Conservation (phyloP, 306 rosid genomes). For the Aeschynomene evenia region DNA sequence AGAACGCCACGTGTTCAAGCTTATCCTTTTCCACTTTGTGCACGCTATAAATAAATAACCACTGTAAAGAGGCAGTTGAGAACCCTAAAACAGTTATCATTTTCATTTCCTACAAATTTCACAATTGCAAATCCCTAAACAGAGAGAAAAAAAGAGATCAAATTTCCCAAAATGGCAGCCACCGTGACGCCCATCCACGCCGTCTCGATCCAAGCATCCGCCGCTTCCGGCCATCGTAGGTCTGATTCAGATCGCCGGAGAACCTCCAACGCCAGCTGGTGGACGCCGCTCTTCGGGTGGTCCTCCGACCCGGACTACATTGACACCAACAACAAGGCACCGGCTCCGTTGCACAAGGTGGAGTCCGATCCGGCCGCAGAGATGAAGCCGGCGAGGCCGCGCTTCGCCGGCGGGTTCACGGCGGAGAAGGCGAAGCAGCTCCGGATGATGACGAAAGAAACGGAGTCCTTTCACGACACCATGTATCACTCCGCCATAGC, state of each 20-base stretch:
- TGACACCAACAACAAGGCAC: conserved; percentile 32
- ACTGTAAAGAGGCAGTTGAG: neutral
- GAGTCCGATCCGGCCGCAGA: conserved; percentile 23
- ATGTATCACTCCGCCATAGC: conserved; percentile 99
- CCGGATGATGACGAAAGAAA: conserved; percentile 59
- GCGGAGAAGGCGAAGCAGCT: conserved; percentile 87
- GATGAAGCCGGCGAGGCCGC: conserved; percentile 31
- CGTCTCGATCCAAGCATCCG: conserved; percentile 45
- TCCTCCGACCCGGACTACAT: conserved; percentile 88
- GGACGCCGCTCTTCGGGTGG: conserved; percentile 79
- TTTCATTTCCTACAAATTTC: no score
- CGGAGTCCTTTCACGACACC: conserved; percentile 69
- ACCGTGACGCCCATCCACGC: conserved; percentile 39
- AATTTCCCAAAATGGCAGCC: conserved; percentile 48
- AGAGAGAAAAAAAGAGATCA: neutral
- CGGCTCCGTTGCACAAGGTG: conserved; percentile 1
- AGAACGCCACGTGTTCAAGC: conserved; percentile 48
- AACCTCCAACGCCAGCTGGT: conserved; percentile 61
- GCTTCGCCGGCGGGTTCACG: conserved; percentile 74
- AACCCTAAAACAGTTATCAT: conserved; percentile 18
- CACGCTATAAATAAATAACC: conserved; percentile 42
- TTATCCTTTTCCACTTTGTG: conserved; percentile 50
- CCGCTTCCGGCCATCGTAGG: conserved; percentile 34
- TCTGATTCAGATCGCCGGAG: conserved; percentile 40
- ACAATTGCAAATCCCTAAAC: neutral